These are phyloP conservation scores for Penicillium brevicompactum DNA, from an alignment of 2,329 filamentous ascomycete species.

Conservation along the genomic window DNA sequence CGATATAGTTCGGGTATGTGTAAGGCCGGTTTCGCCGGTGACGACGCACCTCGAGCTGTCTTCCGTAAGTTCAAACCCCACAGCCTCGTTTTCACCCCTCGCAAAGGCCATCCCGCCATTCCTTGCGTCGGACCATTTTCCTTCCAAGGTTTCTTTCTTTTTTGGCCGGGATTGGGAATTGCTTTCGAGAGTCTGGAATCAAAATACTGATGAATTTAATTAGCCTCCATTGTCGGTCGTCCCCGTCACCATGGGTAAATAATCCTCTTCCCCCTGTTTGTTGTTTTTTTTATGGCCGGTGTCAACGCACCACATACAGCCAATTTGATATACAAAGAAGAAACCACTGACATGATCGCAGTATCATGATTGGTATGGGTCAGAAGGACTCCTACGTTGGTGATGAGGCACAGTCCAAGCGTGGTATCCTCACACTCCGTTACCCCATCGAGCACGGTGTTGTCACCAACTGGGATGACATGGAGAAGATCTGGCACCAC, in stretches of 20 bases:
- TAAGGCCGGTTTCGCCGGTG: slow-evolving; percentile 99
- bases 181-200: not conserved
- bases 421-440: slow-evolving; percentile 99
- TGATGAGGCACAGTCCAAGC: slow-evolving; percentile 99
- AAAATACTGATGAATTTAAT: slow-evolving; percentile 12
- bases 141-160: no score
- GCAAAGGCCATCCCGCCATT: slow-evolving; percentile 20
- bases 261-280: slow-evolving; percentile 41
- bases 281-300: not conserved
- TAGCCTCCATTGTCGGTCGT: slow-evolving; percentile 98
- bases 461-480: slow-evolving; percentile 99
- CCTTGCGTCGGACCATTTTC: slow-evolving; percentile 30
- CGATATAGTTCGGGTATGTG: slow-evolving; percentile 95
- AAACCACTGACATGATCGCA: slow-evolving; percentile 49
- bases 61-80: slow-evolving; percentile 81
- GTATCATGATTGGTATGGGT: slow-evolving; percentile 99
- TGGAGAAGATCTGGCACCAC: slow-evolving; percentile 99
- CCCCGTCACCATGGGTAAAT: slow-evolving; percentile 99
- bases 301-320: not conserved
- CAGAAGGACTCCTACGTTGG: slow-evolving; percentile 99
- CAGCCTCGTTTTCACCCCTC: slow-evolving; percentile 20
- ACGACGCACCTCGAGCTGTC: slow-evolving; percentile 99
- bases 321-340: not conserved
- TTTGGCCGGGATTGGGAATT: not conserved
- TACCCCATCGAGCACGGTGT: slow-evolving; percentile 99